Evolutionary conservation across 768 basidiomycete genomes (phyloP).

Genomic region (Psilocybe subaeruginosa): DNA sequence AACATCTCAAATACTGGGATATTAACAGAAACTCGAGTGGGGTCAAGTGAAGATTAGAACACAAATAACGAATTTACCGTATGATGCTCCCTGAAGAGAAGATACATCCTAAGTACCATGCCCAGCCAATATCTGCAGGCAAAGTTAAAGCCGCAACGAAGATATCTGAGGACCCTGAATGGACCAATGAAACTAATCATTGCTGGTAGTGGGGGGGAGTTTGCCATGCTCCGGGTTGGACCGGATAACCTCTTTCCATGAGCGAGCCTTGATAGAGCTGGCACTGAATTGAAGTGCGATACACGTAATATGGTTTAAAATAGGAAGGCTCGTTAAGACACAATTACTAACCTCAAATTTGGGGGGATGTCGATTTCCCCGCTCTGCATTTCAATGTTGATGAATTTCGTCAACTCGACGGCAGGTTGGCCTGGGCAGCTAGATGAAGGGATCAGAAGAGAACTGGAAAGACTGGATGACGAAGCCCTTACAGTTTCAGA

Average conservation of each 20-base stretch:
- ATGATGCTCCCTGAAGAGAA: neutral
- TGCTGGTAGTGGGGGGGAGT: neutral
- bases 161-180: neutral
- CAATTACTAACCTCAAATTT: slow-evolving; percentile 37
- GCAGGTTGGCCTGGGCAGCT: slow-evolving; percentile 72
- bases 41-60: neutral
- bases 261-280: slow-evolving; percentile 16
- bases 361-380: slow-evolving; percentile 56
- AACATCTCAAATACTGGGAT: neutral
- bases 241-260: slow-evolving; percentile 22
- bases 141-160: too few relatives aligned
- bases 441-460: slow-evolving; percentile 10
- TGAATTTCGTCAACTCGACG: slow-evolving; percentile 69
- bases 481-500: slow-evolving; percentile 62
- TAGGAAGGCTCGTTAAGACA: neutral
- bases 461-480: neutral
- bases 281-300: slow-evolving; percentile 3
- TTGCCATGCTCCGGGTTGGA: slow-evolving; percentile 13
- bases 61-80: neutral
- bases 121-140: too few relatives aligned
- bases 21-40: neutral
- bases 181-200: neutral
- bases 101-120: too few relatives aligned
- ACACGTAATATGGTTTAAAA: neutral
- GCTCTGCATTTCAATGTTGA: slow-evolving; percentile 46